Evolutionary conservation across 1,284 basidiomycete species (phyloP).

Genomic region (Cerioporus squamosus): DNA sequence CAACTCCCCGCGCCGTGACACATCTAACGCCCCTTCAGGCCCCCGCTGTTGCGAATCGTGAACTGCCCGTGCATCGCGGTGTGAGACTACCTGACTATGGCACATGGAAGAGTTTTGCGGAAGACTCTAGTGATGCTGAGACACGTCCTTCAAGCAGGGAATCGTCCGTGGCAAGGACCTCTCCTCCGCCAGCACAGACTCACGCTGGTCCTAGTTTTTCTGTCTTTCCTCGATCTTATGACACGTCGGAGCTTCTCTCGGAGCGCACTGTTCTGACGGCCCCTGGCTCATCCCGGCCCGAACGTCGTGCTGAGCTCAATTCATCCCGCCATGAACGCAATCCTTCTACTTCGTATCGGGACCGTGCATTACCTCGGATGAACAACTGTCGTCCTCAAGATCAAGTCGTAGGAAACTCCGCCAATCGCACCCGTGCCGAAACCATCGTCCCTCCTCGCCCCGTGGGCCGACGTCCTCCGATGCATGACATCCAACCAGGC

Average conservation of each 20-base stretch:
- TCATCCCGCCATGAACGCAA: not conserved
- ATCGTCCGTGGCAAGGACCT: slow-evolving; percentile 14
- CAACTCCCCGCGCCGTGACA: not conserved
- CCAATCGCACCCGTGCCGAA: not conserved
- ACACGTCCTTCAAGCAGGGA: slow-evolving; percentile 17
- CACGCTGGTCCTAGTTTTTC: slow-evolving; percentile 5
- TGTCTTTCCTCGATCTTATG: slow-evolving; percentile 17
- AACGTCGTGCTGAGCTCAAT: not conserved
- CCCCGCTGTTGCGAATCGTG: slow-evolving; percentile 1
- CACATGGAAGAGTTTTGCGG: slow-evolving; percentile 18
- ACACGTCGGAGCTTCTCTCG: slow-evolving; percentile 10
- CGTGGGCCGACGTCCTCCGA: not conserved
- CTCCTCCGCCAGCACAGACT: slow-evolving; percentile 4
- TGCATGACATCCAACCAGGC: not conserved
- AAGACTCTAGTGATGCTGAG: slow-evolving; percentile 22
- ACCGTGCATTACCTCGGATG: not conserved
- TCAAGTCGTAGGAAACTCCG: not conserved
- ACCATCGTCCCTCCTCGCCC: not conserved
- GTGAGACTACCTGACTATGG: slow-evolving; percentile 17
- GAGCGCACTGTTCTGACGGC: not conserved
- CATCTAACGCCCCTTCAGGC: slow-evolving; percentile 8
- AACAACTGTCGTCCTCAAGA: not conserved
- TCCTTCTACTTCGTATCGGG: not conserved
- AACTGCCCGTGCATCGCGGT: not conserved
- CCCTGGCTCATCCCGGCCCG: slow-evolving; percentile 10